These are phyloP conservation scores for Kuraishia molischiana DNA, from an alignment of 805 yeast genomes.

Conservation along the genomic window DNA sequence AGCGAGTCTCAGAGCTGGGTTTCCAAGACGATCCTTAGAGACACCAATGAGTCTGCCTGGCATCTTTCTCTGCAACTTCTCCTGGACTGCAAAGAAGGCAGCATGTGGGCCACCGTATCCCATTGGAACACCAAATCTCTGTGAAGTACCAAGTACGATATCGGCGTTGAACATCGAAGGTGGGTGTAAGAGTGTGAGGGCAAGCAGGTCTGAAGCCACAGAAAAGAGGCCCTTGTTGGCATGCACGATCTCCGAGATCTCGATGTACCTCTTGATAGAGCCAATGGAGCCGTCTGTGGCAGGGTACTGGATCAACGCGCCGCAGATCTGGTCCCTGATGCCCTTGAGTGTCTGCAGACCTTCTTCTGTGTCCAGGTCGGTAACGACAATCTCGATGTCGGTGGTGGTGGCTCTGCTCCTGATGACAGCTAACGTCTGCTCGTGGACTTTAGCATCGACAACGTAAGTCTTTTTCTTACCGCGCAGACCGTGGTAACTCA, in stretches of 20 bases:
- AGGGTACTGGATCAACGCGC: slow-evolving; percentile 87
- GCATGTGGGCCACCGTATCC: slow-evolving; percentile 99
- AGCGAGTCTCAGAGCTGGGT: slow-evolving; percentile 84
- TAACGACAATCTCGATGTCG: slow-evolving; percentile 50
- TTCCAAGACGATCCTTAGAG: slow-evolving; percentile 84
- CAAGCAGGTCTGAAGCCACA: slow-evolving; percentile 88
- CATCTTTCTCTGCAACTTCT: slow-evolving; percentile 76
- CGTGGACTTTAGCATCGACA: slow-evolving; percentile 70
- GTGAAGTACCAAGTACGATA: slow-evolving; percentile 85
- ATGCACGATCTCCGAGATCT: slow-evolving; percentile 60
- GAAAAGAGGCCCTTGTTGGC: slow-evolving; percentile 64
- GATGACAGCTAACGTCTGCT: slow-evolving; percentile 78
- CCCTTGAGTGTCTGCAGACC: slow-evolving; percentile 24
- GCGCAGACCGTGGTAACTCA: slow-evolving; percentile 58
- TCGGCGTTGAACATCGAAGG: slow-evolving; percentile 88
- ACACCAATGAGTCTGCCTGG: slow-evolving; percentile 96
- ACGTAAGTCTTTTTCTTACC: slow-evolving; percentile 62
- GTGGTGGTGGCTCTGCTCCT: slow-evolving; percentile 71
- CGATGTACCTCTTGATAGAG: slow-evolving; percentile 33
- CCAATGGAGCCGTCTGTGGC: slow-evolving; percentile 70
- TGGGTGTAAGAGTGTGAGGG: slow-evolving; percentile 75
- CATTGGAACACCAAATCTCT: slow-evolving; percentile 95
- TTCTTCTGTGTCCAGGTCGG: slow-evolving; percentile 38
- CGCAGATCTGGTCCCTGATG: slow-evolving; percentile 36
- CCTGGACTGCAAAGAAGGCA: slow-evolving; percentile 87